A percentile compares a stretch with the other conserved stretches of the same genome.
These are phyloP conservation scores for Talaromyces piceae DNA, from an alignment of 2,329 filamentous ascomycete genomes.

Conservation along the genomic window DNA sequence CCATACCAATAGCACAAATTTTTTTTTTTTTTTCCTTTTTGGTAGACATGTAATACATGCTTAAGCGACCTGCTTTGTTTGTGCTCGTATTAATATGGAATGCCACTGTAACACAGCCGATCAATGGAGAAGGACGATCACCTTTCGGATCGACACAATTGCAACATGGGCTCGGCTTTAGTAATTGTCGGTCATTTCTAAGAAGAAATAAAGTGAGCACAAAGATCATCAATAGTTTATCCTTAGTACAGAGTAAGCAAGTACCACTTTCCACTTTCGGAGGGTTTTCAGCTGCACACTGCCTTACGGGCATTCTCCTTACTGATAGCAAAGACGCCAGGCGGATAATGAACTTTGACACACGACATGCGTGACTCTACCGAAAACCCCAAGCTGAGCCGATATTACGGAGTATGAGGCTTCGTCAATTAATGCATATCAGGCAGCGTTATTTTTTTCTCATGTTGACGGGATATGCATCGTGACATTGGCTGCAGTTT, in stretches of 20 bases:
- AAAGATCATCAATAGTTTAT: background rate
- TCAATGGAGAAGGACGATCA: background rate
- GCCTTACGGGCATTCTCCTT: background rate
- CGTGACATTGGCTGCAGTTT: background rate
- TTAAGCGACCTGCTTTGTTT: background rate
- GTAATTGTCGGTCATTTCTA: background rate
- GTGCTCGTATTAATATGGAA: background rate
- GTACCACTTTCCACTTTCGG: background rate
- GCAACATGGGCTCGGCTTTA: background rate
- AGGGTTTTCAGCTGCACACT: background rate
- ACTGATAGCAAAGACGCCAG: background rate
- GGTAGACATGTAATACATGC: background rate
- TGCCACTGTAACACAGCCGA: constrained; percentile 5
- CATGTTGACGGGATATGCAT: background rate
- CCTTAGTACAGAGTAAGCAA: background rate
- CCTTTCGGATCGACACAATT: constrained; percentile 2
- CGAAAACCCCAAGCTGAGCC: background rate
- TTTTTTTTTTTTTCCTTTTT: no score
- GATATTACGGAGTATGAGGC: no score
- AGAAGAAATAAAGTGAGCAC: background rate
- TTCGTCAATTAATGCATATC: background rate
- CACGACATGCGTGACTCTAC: background rate
- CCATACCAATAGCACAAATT: no score
- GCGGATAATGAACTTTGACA: background rate
- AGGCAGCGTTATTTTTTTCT: background rate